Percentiles rank a stretch among this genome's conserved stretches.
Evolutionary conservation across 345 rosid species (phyloP).

Genomic region (Toxicodendron radicans): DNA sequence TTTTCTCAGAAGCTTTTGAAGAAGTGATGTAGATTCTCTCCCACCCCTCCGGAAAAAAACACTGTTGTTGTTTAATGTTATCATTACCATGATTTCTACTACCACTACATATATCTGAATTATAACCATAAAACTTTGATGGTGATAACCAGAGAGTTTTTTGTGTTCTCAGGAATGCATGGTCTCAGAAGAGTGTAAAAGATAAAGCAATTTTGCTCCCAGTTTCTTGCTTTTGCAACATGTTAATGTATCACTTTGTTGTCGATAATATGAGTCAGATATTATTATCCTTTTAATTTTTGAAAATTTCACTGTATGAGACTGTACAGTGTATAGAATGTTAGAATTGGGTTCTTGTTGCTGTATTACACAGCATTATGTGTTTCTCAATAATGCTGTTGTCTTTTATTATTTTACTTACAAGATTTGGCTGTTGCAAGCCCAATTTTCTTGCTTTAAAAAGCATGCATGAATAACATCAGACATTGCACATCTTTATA

Average conservation of each 20-base stretch:
- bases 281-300: background rate
- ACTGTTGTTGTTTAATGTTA: background rate
- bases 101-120: background rate
- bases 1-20: slow-evolving; percentile 30
- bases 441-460: background rate
- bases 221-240: background rate
- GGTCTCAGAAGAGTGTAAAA: background rate
- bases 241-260: background rate
- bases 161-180: background rate
- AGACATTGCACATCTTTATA: too few species aligned
- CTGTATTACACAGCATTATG: background rate
- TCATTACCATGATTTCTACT: background rate
- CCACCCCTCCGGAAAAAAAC: background rate
- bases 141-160: background rate
- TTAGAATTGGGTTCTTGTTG: slow-evolving; percentile 1
- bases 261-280: background rate
- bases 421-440: background rate
- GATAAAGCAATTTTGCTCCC: background rate
- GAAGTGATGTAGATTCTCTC: slow-evolving; percentile 27
- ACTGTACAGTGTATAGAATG: slow-evolving; percentile 10
- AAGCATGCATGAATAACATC: too few species aligned
- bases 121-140: background rate
- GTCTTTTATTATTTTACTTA: background rate
- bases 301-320: slow-evolving; percentile 1
- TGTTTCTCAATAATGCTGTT: background rate